A percentile compares a stretch with the other conserved stretches of the same genome.
phyloP scores from a whole-genome alignment of 148 eudicot species.

The Fagopyrum esculentum region DNA sequence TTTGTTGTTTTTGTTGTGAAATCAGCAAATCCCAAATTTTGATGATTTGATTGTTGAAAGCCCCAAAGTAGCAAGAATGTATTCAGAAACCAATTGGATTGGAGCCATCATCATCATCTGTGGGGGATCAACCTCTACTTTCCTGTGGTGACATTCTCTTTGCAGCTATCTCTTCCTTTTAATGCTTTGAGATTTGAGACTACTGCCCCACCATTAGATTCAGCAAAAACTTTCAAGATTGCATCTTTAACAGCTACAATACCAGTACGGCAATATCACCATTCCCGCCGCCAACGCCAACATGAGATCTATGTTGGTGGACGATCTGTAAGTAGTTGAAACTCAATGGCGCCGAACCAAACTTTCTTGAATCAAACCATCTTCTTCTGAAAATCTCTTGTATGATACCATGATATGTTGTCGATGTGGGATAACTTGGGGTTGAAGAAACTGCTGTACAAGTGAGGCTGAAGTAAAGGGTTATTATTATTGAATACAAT shows the following conservation, averaged over 20 bases:
- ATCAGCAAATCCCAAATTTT: background rate
- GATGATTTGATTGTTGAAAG: constrained; percentile 2
- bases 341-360: no score
- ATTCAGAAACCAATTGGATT: constrained; percentile 2
- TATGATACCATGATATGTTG: background rate
- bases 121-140: constrained; percentile 10
- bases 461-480: background rate
- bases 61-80: constrained; percentile 5
- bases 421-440: background rate
- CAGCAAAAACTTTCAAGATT: constrained; percentile 1
- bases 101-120: constrained; percentile 6
- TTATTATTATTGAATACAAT: background rate
- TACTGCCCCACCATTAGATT: constrained; percentile 6
- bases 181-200: constrained; percentile 1
- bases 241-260: background rate
- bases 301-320: no score
- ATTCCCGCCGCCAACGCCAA: no score
- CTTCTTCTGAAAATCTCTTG: background rate
- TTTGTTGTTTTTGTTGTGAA: background rate
- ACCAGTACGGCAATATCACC: no score
- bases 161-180: constrained; percentile 1
- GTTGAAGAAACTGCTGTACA: background rate
- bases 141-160: constrained; percentile 8
- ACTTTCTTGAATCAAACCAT: no score
- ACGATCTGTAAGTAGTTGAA: no score